Base-by-base conservation (phyloP, 2,329 filamentous ascomycete species). In the Pleochaeta shiraiana region DNA sequence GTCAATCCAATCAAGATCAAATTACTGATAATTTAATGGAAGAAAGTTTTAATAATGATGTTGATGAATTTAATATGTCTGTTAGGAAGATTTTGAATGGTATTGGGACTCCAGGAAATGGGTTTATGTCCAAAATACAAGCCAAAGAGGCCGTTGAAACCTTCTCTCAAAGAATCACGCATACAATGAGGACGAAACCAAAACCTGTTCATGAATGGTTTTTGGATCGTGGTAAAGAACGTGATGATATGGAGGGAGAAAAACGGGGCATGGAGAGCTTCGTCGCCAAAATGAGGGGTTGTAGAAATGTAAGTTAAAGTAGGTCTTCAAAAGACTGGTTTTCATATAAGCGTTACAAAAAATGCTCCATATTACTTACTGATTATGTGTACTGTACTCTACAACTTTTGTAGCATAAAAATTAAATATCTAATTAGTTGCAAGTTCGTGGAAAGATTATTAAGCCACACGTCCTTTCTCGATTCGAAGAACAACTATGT, bases 121-220 rank as follows among this genome's bases (percentile, higher is more conserved):
- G 83, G 26, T 83, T 87, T 69, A 78, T 93, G 65, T 80, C 81
- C 19, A 81, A 87, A 33, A 86, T 88, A 33, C 84, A 95, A 70
- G 83, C 87, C 14, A 95, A 95, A 74, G 83, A 84, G 64, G 79
- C 80, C 12, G 78, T 95, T 45, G 87, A 95, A 70, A 80, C 84
- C 65, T 76, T 95, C n/a, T 80, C 85, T 65, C 83, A 87, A 70
- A 82, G 91, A 64, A 77, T 96, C 16, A 75, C 83, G 59, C 84
- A 86, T 71, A 80, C 82, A 1, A 82, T 88, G 67, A 85, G 87
- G 70, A 88, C 83, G 62, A 83, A 78, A 9, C 72, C 70, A 71
- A 88, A 89, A 7, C 84, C 85, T 81, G 86, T 87, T 7, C 79
- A 82, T 47, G 78, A 77, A 30, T 87, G 84, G 70, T 86, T 77